Evolutionary conservation across 1,284 basidiomycete species (phyloP), one percentile per base, ranked within the genome.

Genomic region (Exobasidium rhododendri): DNA sequence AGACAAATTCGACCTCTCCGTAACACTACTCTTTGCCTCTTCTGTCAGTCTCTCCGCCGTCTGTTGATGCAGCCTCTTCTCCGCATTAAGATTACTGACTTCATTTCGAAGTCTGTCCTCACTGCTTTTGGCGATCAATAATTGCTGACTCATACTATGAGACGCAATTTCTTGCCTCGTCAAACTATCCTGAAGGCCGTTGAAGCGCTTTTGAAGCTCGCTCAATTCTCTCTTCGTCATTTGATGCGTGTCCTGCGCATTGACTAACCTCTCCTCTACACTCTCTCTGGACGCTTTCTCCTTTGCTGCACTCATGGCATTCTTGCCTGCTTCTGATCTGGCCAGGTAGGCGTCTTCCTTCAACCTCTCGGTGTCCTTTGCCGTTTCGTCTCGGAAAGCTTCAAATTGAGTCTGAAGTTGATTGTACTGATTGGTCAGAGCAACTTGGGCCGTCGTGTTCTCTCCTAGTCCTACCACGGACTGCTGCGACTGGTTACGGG

Each of bases 1-100:
- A 20, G 90, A 87, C 7, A 97, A 83, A 65, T 89, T 88, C 3
- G 89, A 87, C 7, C 91, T 87, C 77, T 97, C 93, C 68, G 87
- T 83, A 4, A 88, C 83, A 1, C 96, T 83, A 1, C 83, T 84
- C 72, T 86, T 87, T 80, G 94, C 92, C 81, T 97, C 93, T 55
- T 92, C 88, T 5, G 89, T 84, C 20, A 97, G 83, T 50, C 71
- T 64, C 28, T 55, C 35, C 45, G 73, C 69, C 22, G 69, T 56
- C 1, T 63, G 62, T 58, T 71, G 68, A 59, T 64, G 64, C 31
- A 74, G 57, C 72, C 88, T 89, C 83, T 91, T 92, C 84, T 97
- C 94, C 0, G 92, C 91, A 30, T 88, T 86, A 31, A 94, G 84
- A 71, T 89, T 92, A 0, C 90, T 88, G 63, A 84, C 86, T 74